phyloP scores from a whole-genome alignment of 441 rosid genomes.

The Theobroma grandiflorum region DNA sequence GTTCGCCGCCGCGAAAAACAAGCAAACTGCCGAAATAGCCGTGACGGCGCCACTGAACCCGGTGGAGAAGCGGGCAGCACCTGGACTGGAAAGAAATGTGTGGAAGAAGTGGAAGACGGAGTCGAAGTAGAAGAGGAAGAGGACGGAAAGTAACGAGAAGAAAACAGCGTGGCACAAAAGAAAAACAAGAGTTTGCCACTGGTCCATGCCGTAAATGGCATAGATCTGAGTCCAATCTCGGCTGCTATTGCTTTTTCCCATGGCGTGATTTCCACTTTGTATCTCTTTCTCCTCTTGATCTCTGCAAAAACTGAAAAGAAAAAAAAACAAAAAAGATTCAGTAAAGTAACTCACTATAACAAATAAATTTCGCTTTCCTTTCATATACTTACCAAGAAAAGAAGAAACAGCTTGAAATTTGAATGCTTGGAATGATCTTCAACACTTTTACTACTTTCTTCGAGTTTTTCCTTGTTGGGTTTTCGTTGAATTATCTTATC shows the following conservation, averaged over 20 bases:
- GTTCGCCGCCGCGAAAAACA: constrained; percentile 84
- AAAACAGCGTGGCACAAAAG: constrained; percentile 68
- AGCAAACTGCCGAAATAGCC: constrained; percentile 76
- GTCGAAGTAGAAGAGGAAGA: constrained; percentile 59
- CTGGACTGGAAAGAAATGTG: constrained; percentile 49
- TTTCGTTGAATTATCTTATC: neutral
- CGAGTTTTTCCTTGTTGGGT: neutral
- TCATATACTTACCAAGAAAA: too few species aligned
- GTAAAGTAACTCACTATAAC: too few species aligned
- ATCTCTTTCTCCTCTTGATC: neutral
- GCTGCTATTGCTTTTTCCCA: constrained; percentile 50
- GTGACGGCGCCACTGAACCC: constrained; percentile 79
- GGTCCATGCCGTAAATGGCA: constrained; percentile 83
- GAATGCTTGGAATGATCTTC: neutral
- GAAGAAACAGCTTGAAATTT: neutral
- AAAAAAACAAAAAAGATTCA: neutral
- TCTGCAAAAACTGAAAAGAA: neutral
- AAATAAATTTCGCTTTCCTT: too few species aligned
- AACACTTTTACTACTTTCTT: neutral
- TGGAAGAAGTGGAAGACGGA: constrained; percentile 60
- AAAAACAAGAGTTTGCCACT: constrained; percentile 82
- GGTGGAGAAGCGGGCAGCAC: constrained; percentile 70
- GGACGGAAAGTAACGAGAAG: constrained; percentile 62
- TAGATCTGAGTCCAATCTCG: constrained; percentile 94
- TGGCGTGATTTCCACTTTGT: neutral